Percentiles rank a stretch among this genome's conserved stretches.
These are phyloP conservation scores for Apiotrichum brassicae DNA, from an alignment of 1,284 basidiomycete genomes.

Conservation along the genomic window DNA sequence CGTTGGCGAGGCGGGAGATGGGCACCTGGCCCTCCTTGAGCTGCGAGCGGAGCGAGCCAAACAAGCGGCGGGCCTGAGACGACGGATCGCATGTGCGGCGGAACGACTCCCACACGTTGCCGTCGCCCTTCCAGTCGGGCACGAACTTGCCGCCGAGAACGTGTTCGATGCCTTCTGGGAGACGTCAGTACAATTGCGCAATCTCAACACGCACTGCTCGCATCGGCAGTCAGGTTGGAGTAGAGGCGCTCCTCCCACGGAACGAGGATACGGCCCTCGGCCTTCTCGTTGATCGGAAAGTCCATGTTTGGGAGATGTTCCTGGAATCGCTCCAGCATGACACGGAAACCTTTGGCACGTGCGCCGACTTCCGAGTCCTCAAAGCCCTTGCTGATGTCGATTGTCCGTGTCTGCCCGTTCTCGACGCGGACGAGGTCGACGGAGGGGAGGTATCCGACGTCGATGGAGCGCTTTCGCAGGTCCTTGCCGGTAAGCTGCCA, in stretches of 20 bases:
- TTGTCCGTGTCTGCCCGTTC: constrained; percentile 58
- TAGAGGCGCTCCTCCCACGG: constrained; percentile 72
- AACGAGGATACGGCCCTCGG: constrained; percentile 82
- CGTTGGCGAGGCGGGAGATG: constrained; percentile 44
- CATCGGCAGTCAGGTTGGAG: constrained; percentile 59
- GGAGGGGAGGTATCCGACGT: constrained; percentile 70
- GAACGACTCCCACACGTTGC: constrained; percentile 86
- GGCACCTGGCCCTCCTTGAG: constrained; percentile 48
- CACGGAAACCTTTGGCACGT: constrained; percentile 66
- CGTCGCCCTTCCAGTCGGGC: constrained; percentile 74
- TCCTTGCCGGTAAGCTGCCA: constrained; percentile 66
- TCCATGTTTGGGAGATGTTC: constrained; percentile 78
- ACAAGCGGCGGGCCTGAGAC: constrained; percentile 70
- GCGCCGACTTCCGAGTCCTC: constrained; percentile 65
- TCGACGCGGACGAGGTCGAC: constrained; percentile 76
- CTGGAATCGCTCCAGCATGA: constrained; percentile 67
- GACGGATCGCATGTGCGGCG: constrained; percentile 78
- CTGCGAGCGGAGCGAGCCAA: constrained; percentile 59
- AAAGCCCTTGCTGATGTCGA: constrained; percentile 58
- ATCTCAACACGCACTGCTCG: constrained; percentile 32
- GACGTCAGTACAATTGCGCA: neutral
- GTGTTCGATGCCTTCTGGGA: constrained; percentile 55
- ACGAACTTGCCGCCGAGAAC: constrained; percentile 64
- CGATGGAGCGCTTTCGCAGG: constrained; percentile 60
- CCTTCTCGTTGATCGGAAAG: constrained; percentile 81